Conservation (phyloP, 2,329 filamentous ascomycete species). For the Exophiala lecanii-corni region DNA sequence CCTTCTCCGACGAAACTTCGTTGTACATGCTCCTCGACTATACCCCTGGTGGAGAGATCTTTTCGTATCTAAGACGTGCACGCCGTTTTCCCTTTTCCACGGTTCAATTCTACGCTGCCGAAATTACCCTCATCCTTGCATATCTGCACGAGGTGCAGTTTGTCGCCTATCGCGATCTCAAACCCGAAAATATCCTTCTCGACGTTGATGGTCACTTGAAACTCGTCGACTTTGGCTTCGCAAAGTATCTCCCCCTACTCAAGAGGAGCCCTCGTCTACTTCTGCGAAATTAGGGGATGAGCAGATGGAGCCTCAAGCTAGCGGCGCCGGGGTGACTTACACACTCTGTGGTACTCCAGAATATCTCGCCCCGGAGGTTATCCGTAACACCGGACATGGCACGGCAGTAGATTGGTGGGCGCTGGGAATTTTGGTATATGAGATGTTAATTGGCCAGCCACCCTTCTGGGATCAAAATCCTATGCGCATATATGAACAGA, state of each 20-base stretch:
- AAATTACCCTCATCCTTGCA: slow-evolving; percentile 61
- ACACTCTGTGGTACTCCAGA: slow-evolving; percentile 64
- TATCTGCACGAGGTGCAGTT: slow-evolving; percentile 59
- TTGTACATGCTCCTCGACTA: slow-evolving; percentile 59
- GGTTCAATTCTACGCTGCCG: slow-evolving; percentile 61
- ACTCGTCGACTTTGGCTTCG: slow-evolving; percentile 64
- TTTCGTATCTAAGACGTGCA: slow-evolving; percentile 59
- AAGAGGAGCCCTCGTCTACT: slow-evolving; percentile 9
- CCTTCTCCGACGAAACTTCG: slow-evolving; percentile 59
- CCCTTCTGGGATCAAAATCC: slow-evolving; percentile 67
- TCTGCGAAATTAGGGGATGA: slow-evolving; percentile 9
- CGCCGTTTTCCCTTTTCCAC: slow-evolving; percentile 56
- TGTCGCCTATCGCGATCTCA: slow-evolving; percentile 63
- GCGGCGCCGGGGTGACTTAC: slow-evolving; percentile 45
- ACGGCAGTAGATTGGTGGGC: slow-evolving; percentile 67
- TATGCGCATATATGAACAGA: slow-evolving; percentile 66
- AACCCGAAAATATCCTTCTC: slow-evolving; percentile 66
- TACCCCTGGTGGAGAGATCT: slow-evolving; percentile 64
- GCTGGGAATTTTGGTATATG: slow-evolving; percentile 62
- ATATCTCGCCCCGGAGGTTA: slow-evolving; percentile 64
- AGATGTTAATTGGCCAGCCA: slow-evolving; percentile 63
- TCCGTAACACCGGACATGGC: slow-evolving; percentile 61
- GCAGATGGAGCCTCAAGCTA: slow-evolving; percentile 16
- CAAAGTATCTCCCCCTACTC: slow-evolving; percentile 54
- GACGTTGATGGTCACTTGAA: slow-evolving; percentile 62